phyloP scores from a whole-genome alignment of 2,329 filamentous ascomycete genomes.

The Trichoderma harzianum region DNA sequence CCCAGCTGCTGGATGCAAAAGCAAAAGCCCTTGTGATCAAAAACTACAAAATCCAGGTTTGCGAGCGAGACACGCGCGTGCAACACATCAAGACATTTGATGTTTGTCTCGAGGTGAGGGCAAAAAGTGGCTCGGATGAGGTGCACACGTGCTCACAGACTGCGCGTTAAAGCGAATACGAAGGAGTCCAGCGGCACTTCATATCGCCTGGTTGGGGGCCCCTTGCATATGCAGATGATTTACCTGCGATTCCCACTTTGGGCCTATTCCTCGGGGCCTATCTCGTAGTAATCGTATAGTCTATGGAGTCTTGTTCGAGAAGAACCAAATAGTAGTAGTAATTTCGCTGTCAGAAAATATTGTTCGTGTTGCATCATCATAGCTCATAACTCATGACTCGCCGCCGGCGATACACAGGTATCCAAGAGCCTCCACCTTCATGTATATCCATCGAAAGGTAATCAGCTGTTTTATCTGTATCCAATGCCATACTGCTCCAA shows the following conservation, averaged over 20 bases:
- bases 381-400: neutral
- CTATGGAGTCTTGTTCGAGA: neutral
- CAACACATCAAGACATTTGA: neutral
- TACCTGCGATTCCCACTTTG: neutral
- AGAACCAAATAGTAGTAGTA: neutral
- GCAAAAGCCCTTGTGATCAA: neutral
- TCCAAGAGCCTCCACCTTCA: neutral
- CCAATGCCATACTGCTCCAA: neutral
- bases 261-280: neutral
- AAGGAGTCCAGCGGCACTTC: neutral
- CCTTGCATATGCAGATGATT: neutral
- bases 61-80: neutral
- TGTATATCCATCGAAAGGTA: neutral
- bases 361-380: neutral
- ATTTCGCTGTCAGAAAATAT: neutral
- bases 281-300: neutral
- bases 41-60: neutral
- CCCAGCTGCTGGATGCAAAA: neutral
- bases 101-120: neutral
- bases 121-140: neutral
- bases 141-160: neutral
- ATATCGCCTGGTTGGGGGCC: neutral
- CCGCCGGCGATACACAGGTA: neutral
- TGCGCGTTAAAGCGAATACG: conserved; percentile 1
- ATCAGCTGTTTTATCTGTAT: neutral